Evolutionary conservation across 2,329 filamentous ascomycete genomes (phyloP).

Genomic region (Cladosporium sp.): DNA sequence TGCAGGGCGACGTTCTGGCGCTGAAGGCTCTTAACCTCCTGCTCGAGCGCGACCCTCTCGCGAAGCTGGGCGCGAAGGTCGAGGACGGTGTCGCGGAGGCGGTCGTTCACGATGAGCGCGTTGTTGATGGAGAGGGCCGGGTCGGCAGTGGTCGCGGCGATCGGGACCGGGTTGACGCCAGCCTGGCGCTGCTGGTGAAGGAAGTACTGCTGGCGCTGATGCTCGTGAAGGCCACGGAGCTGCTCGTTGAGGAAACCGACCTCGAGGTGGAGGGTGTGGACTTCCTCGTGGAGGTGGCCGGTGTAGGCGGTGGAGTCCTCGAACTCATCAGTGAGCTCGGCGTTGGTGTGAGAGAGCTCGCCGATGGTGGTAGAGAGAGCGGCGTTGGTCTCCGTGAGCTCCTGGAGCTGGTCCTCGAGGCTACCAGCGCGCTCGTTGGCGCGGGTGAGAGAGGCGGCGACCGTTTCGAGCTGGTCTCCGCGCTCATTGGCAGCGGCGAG

Average conservation of each 20-base stretch:
- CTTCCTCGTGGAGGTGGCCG: neutral
- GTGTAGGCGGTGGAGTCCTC: neutral
- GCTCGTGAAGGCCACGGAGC: neutral
- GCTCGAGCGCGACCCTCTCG: neutral
- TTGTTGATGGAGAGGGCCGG: neutral
- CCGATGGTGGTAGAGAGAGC: neutral
- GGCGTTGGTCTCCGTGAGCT: neutral
- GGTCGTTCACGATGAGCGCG: neutral
- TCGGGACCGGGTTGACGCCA: neutral
- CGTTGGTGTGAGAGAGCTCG: neutral
- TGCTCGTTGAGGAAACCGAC: neutral
- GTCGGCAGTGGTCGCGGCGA: neutral
- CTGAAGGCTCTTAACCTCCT: neutral
- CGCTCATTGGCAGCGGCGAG: neutral
- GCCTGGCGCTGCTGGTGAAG: neutral
- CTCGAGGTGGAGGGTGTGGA: neutral
- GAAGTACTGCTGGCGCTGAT: neutral
- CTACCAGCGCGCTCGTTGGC: neutral
- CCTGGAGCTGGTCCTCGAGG: neutral
- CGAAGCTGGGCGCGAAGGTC: neutral
- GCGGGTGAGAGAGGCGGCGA: neutral
- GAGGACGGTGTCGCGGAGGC: neutral
- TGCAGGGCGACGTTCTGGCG: neutral
- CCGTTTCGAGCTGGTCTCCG: neutral
- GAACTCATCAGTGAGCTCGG: neutral